Conservation (phyloP, 2,329 filamentous ascomycete genomes). For the Coniella lustricola region DNA sequence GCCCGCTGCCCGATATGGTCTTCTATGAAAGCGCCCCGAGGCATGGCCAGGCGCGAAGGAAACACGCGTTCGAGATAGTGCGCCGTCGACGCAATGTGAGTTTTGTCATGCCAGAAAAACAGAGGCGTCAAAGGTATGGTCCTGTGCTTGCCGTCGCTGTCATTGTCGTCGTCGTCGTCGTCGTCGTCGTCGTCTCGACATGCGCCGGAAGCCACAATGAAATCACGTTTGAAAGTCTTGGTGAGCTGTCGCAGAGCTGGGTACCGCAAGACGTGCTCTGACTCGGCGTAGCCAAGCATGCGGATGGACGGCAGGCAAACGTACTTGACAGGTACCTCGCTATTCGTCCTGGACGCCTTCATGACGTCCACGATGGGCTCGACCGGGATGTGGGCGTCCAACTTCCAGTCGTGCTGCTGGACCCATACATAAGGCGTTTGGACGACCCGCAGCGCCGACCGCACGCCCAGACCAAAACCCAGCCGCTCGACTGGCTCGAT, state of each 20-base stretch:
- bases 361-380: constrained; percentile 38
- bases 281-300: constrained; percentile 43
- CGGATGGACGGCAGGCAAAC: constrained; percentile 46
- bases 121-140: constrained; percentile 43
- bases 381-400: constrained; percentile 39
- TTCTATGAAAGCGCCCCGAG: constrained; percentile 49
- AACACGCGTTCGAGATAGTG: constrained; percentile 47
- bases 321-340: constrained; percentile 38
- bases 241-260: constrained; percentile 36
- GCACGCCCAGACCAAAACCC: constrained; percentile 47
- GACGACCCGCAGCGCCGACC: constrained; percentile 40
- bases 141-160: not conserved
- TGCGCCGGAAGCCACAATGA: too few species aligned
- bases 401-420: constrained; percentile 51
- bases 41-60: constrained; percentile 40
- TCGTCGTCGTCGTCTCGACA: too few species aligned
- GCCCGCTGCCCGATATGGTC: constrained; percentile 49
- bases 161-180: too few species aligned
- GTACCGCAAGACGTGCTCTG: constrained; percentile 37
- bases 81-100: constrained; percentile 40
- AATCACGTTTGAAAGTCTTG: constrained; percentile 33
- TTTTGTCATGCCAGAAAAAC: constrained; percentile 55
- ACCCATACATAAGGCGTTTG: constrained; percentile 48
- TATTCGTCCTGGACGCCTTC: constrained; percentile 25
- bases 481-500: constrained; percentile 40